phyloP scores from a whole-genome alignment of 805 yeast genomes.

The Monosporozyma unispora region DNA sequence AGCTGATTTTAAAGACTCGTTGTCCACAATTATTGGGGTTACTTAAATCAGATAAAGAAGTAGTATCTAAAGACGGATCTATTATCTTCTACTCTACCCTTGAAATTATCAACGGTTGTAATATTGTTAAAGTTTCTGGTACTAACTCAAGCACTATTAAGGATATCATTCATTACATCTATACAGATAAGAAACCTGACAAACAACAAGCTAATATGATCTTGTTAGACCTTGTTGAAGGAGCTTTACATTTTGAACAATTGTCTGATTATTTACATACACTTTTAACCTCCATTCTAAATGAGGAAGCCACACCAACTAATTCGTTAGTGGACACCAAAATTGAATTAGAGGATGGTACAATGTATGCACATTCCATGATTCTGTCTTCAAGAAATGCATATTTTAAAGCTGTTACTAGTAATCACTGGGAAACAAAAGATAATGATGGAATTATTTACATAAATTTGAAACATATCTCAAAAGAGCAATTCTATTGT shows the following conservation, averaged over 20 bases:
- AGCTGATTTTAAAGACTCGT: conserved; percentile 12
- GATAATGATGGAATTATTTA: conserved; percentile 9
- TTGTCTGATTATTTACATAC: conserved; percentile 5
- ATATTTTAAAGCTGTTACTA: conserved; percentile 52
- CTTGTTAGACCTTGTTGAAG: conserved; percentile 13
- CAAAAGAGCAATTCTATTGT: conserved; percentile 36
- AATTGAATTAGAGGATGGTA: conserved; percentile 41
- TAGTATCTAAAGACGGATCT: conserved; percentile 5
- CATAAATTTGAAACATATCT: conserved; percentile 35
- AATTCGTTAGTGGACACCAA: conserved; percentile 31
- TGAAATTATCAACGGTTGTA: neutral
- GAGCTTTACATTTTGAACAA: conserved; percentile 14
- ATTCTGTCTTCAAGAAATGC: conserved; percentile 50
- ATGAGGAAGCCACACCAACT: conserved; percentile 3
- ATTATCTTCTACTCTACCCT: conserved; percentile 2
- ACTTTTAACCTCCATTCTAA: neutral
- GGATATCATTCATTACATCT: conserved; percentile 15
- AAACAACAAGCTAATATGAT: conserved; percentile 8
- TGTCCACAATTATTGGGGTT: conserved; percentile 9
- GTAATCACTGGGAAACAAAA: conserved; percentile 41
- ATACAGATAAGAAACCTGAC: conserved; percentile 19
- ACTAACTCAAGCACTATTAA: neutral
- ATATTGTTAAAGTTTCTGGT: conserved; percentile 6
- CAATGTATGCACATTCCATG: conserved; percentile 38
- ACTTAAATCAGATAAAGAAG: conserved; percentile 3